These are phyloP conservation scores for Aspergillus quadricinctus DNA, from an alignment of 2,329 filamentous ascomycete genomes.

Conservation along the genomic window DNA sequence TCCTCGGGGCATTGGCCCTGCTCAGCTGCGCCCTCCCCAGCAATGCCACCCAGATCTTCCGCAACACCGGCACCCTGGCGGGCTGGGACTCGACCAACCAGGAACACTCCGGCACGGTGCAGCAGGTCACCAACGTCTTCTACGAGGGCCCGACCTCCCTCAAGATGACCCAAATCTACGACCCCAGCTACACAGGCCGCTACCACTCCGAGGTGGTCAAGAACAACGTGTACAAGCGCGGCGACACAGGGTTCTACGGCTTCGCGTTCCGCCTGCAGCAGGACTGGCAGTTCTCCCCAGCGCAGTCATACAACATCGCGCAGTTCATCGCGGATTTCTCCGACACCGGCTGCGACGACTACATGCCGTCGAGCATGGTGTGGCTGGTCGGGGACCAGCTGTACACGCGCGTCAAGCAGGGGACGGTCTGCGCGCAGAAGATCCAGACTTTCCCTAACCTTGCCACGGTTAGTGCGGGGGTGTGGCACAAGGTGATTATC, in stretches of 20 bases:
- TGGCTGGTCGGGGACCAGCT: conserved; percentile 45
- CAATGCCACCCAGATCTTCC: conserved; percentile 15
- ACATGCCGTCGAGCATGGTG: conserved; percentile 49
- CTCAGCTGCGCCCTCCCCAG: background rate
- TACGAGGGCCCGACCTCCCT: conserved; percentile 39
- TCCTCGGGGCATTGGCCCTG: background rate
- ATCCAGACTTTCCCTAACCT: conserved; percentile 31
- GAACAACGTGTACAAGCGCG: conserved; percentile 43
- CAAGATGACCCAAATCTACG: conserved; percentile 42
- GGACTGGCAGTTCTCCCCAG: conserved; percentile 44
- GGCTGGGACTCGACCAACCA: conserved; percentile 41
- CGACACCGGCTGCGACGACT: conserved; percentile 43
- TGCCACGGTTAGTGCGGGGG: conserved; percentile 39
- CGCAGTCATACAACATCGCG: conserved; percentile 46
- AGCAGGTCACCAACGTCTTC: conserved; percentile 39
- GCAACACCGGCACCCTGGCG: conserved; percentile 26
- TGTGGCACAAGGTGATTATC: conserved; percentile 47
- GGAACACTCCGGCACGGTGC: conserved; percentile 43
- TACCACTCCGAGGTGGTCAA: conserved; percentile 49
- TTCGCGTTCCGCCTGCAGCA: conserved; percentile 49
- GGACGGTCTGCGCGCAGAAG: conserved; percentile 35
- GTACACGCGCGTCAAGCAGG: conserved; percentile 40
- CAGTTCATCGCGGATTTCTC: conserved; percentile 51
- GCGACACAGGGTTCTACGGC: conserved; percentile 47
- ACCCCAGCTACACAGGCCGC: conserved; percentile 39